Percentiles rank a stretch among this genome's conserved stretches.
Evolutionary conservation across 495 filamentous ascomycete species (phyloP).

Genomic region (Acidomyces sp.): DNA sequence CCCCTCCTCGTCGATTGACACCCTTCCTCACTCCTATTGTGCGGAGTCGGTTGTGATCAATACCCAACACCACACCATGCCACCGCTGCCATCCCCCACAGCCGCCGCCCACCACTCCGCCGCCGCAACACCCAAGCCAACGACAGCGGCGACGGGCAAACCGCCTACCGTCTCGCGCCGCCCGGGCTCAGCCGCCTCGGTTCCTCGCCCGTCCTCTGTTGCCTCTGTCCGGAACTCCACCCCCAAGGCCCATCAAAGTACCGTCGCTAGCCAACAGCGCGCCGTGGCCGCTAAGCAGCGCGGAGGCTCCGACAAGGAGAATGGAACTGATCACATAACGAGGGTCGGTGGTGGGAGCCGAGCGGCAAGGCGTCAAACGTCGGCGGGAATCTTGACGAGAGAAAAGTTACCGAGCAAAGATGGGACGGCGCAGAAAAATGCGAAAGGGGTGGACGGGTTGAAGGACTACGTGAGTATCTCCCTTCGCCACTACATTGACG

Average conservation of each 20-base stretch:
- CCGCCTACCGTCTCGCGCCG: background rate
- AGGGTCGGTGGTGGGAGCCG: background rate
- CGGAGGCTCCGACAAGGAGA: constrained; percentile 10
- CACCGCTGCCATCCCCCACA: background rate
- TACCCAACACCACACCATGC: too few relatives aligned
- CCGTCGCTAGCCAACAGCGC: background rate
- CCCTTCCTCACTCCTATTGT: too few relatives aligned
- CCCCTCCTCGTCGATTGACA: too few relatives aligned
- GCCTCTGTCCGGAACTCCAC: background rate
- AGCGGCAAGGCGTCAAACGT: constrained; percentile 6
- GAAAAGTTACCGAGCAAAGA: constrained; percentile 20
- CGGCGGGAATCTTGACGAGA: background rate
- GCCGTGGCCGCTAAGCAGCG: constrained; percentile 1
- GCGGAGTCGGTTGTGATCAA: too few relatives aligned
- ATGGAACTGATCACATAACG: background rate
- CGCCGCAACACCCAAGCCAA: constrained; percentile 1
- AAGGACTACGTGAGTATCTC: constrained; percentile 21
- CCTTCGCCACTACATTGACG: too few relatives aligned
- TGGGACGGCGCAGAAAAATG: constrained; percentile 16
- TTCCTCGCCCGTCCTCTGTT: background rate
- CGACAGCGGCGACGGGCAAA: background rate
- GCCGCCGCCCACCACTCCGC: background rate
- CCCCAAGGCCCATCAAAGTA: background rate
- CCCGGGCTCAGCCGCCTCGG: constrained; percentile 5
- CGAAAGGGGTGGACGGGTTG: constrained; percentile 22